Evolutionary conservation across 83 land plant species (phyloP).

Genomic region (Larix sibirica): DNA sequence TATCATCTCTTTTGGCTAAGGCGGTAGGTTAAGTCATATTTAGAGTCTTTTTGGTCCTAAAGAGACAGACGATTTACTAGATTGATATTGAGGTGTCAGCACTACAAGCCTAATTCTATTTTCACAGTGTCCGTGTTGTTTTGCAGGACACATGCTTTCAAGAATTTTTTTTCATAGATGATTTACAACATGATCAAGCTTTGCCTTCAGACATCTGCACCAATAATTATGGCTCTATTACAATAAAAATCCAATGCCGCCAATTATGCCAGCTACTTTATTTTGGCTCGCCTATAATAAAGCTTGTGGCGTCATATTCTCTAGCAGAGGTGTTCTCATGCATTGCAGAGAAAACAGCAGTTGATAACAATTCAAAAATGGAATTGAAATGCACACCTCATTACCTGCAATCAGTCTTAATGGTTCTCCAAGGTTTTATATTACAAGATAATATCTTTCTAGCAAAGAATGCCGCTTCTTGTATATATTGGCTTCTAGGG

Average conservation of each 20-base stretch:
- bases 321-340: slow-evolving; percentile 38
- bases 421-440: slow-evolving; percentile 50
- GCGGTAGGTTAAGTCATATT: slow-evolving; percentile 32
- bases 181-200: not conserved
- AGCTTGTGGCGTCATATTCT: slow-evolving; percentile 55
- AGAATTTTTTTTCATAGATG: slow-evolving; percentile 5
- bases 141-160: slow-evolving; percentile 37
- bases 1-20: slow-evolving; percentile 41
- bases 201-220: slow-evolving; percentile 13
- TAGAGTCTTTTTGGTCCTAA: not conserved
- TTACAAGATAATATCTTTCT: slow-evolving; percentile 41
- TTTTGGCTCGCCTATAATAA: slow-evolving; percentile 45
- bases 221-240: slow-evolving; percentile 2
- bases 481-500: slow-evolving; percentile 39
- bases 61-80: not conserved
- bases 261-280: slow-evolving; percentile 58
- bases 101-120: not conserved
- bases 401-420: slow-evolving; percentile 36
- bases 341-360: slow-evolving; percentile 31
- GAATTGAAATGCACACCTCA: slow-evolving; percentile 31
- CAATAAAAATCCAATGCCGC: slow-evolving; percentile 37
- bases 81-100: not conserved
- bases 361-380: slow-evolving; percentile 6
- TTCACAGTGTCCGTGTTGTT: slow-evolving; percentile 33
- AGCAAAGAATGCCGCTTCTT: slow-evolving; percentile 42